Evolutionary conservation across 805 yeast genomes (phyloP).

Genomic region (Tetrapisispora arboricola): DNA sequence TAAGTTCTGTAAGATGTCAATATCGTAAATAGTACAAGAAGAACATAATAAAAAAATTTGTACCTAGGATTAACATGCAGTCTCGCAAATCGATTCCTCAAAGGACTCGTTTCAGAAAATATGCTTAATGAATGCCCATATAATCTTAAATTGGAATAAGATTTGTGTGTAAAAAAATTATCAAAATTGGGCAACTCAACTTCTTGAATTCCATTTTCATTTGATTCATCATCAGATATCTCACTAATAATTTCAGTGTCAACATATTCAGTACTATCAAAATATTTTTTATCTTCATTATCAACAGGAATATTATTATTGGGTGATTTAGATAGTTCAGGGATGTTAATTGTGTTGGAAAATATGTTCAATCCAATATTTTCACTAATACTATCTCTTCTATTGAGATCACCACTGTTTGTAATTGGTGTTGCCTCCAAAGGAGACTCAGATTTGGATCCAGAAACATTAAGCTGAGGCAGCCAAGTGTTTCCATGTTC

Average conservation of each 20-base stretch:
- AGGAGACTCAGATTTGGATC: conserved; percentile 11
- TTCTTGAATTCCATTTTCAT: background rate
- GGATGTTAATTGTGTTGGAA: background rate
- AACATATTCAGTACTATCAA: background rate
- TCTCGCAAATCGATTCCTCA: conserved; percentile 29
- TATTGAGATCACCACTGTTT: background rate
- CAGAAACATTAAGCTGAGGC: conserved; percentile 15
- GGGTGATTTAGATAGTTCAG: background rate
- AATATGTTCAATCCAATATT: background rate
- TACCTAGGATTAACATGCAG: conserved; percentile 24
- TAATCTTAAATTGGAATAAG: conserved; percentile 14
- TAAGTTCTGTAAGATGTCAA: conserved; percentile 50
- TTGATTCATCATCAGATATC: background rate
- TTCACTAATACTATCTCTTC: too few relatives aligned
- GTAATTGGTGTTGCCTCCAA: background rate
- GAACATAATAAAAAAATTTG: conserved; percentile 30
- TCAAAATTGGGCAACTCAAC: conserved; percentile 19
- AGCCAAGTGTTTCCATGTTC: conserved; percentile 25
- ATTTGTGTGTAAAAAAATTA: conserved; percentile 7
- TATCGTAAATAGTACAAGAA: conserved; percentile 40
- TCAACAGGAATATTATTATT: background rate
- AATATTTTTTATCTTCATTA: conserved; percentile 1
- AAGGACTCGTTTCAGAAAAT: conserved; percentile 31
- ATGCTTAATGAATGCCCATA: conserved; percentile 37
- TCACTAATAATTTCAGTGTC: conserved; percentile 1